Evolutionary conservation across 2,329 filamentous ascomycete genomes (phyloP).

Genomic region (Penicillium sp.): DNA sequence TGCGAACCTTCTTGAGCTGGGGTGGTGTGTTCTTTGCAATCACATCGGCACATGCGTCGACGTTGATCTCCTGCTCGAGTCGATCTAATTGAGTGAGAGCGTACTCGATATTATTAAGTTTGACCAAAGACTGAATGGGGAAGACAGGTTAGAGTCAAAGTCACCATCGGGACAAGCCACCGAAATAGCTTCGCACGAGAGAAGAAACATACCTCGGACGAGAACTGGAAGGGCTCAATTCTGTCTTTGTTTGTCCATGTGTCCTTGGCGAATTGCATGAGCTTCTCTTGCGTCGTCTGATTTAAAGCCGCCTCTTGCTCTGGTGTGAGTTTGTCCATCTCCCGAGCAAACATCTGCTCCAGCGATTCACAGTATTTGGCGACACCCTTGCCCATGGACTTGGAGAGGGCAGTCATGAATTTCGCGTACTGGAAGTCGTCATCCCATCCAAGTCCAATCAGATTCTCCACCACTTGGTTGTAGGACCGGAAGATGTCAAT

Average conservation of each 20-base stretch:
- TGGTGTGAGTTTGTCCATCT: slow-evolving; percentile 88
- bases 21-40: slow-evolving; percentile 70
- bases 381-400: slow-evolving; percentile 74
- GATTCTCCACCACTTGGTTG: slow-evolving; percentile 82
- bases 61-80: slow-evolving; percentile 81
- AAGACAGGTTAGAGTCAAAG: neutral
- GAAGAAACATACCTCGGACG: slow-evolving; percentile 64
- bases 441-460: slow-evolving; percentile 82
- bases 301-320: slow-evolving; percentile 74
- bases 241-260: slow-evolving; percentile 88
- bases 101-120: slow-evolving; percentile 96
- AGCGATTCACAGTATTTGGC: slow-evolving; percentile 86
- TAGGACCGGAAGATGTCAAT: slow-evolving; percentile 93
- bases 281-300: slow-evolving; percentile 83
- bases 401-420: slow-evolving; percentile 92
- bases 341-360: slow-evolving; percentile 75
- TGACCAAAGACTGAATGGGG: slow-evolving; percentile 74
- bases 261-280: slow-evolving; percentile 88
- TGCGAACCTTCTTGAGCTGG: slow-evolving; percentile 59
- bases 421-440: slow-evolving; percentile 90
- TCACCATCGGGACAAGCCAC: neutral
- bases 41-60: slow-evolving; percentile 80
- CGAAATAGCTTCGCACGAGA: neutral
- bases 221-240: slow-evolving; percentile 94
- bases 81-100: slow-evolving; percentile 88